Evolutionary conservation across 352 stramenopile genomes (phyloP).

Genomic region (Globisporangium takayamanum): DNA sequence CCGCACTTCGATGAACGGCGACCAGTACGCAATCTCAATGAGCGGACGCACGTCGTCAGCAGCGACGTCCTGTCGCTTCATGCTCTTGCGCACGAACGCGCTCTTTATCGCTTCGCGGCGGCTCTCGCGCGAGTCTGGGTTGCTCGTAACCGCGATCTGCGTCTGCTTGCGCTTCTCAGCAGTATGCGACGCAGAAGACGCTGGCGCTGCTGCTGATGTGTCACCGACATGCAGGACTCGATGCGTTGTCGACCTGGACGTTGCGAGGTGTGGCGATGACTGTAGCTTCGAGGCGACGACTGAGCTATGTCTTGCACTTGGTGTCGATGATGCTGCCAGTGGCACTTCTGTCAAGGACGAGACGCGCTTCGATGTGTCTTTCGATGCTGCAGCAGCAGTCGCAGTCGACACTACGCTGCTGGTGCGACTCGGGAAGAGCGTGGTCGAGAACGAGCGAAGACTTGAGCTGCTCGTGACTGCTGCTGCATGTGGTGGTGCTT

Average conservation of each 20-base stretch:
- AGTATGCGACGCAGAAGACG: neutral
- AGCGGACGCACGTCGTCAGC: slow-evolving; percentile 61
- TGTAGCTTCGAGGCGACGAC: neutral
- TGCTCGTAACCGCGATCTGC: neutral
- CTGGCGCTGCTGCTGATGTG: too few relatives aligned
- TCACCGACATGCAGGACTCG: too few relatives aligned
- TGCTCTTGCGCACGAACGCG: slow-evolving; percentile 23
- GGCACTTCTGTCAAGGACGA: slow-evolving; percentile 1
- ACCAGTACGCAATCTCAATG: slow-evolving; percentile 87
- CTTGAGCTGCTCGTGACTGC: neutral
- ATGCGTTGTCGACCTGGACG: neutral
- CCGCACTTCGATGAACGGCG: slow-evolving; percentile 71
- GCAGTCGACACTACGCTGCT: neutral
- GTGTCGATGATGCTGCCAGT: neutral
- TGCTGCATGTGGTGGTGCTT: neutral
- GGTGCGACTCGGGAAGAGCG: neutral
- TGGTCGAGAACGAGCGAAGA: neutral
- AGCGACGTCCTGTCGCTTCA: slow-evolving; percentile 51
- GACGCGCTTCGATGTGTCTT: slow-evolving; percentile 1
- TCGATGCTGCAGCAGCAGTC: neutral
- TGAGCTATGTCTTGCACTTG: slow-evolving; percentile 1
- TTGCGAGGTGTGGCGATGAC: neutral
- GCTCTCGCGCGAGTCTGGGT: slow-evolving; percentile 9
- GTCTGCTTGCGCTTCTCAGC: neutral
- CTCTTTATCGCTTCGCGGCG: slow-evolving; percentile 24